Base-by-base conservation (phyloP, 257 asterid species). In the Salvia miltiorrhiza region DNA sequence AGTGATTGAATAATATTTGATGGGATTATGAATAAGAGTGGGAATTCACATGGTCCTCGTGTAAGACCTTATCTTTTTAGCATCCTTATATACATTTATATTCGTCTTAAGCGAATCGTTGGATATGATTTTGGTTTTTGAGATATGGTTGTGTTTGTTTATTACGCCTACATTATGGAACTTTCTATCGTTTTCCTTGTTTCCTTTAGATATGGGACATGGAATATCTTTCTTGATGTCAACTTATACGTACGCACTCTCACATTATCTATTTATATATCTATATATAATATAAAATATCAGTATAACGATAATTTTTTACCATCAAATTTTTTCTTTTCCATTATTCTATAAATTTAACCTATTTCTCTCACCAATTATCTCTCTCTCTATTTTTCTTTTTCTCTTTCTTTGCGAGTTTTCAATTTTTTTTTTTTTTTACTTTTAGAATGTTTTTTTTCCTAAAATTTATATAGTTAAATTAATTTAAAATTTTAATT, bases 51-150 rank as follows among this genome's bases (percentile, higher is more conserved):
- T 62, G 65, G 65, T 64, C 58, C 32, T 32, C 24, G 11, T 45
- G 52, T 57, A 56, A 58, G 48, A 67, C 47, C 73, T 57, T 57
- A 73, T 66, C 78, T 57, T 66, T 65, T 50, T 24, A 6, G 40
- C 41, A 26, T 52, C 14, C 28, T 16, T 33, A 17, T 14, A 17
- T 32, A 4, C 9, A 16, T 33, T 1, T 19, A 49, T 49, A 33
- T 35, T 35, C 20, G 13, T 14, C 33, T 58, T 16, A 32, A 16
- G 9, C 45, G 64, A 59, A 59, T 40, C 28, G 1, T 47, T 58
- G 40, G 61, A 58, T 66, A 47, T 35, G 8, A 48, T 24, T 57
- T 45, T 37, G 9, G 12, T 33, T 32, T 17, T 53, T 24, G 23
- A 40, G 54, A 72, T 65, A 44, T 65, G 55, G 45, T 35, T 48